A percentile compares a stretch with the other conserved stretches of the same genome.
These are phyloP conservation scores for Vanrija sp. DNA, from an alignment of 1,284 basidiomycete species.

Conservation along the genomic window DNA sequence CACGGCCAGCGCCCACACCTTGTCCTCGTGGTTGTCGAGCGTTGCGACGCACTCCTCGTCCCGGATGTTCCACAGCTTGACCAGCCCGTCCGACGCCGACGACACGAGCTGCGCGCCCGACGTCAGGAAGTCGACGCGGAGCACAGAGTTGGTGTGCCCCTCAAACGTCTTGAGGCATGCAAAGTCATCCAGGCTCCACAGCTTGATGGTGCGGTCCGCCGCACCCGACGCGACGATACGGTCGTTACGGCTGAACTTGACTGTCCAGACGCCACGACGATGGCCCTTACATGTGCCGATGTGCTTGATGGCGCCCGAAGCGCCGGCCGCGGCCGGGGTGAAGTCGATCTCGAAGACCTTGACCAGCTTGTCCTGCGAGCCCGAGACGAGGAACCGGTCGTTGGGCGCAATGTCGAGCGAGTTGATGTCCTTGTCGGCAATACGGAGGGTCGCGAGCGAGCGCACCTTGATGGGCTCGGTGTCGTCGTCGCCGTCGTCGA, in stretches of 20 bases:
- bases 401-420: constrained; percentile 90
- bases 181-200: constrained; percentile 92
- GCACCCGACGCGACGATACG: constrained; percentile 86
- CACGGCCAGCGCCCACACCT: constrained; percentile 88
- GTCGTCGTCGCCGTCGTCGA: constrained; percentile 6
- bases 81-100: constrained; percentile 84
- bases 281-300: constrained; percentile 91
- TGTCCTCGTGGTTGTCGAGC: constrained; percentile 94
- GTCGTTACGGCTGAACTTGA: constrained; percentile 79
- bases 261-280: constrained; percentile 93
- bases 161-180: constrained; percentile 92
- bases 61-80: constrained; percentile 91
- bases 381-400: constrained; percentile 82
- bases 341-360: constrained; percentile 83
- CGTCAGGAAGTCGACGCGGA: constrained; percentile 85
- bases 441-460: constrained; percentile 82
- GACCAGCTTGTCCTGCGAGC: constrained; percentile 92
- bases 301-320: constrained; percentile 64
- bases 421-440: constrained; percentile 99
- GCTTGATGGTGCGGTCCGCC: constrained; percentile 86
- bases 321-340: constrained; percentile 39
- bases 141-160: constrained; percentile 94
- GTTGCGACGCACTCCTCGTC: constrained; percentile 84
- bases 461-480: constrained; percentile 56
- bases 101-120: constrained; percentile 81